These are phyloP conservation scores for Daldinia caldariorum DNA, from an alignment of 495 filamentous ascomycete genomes.

Conservation along the genomic window DNA sequence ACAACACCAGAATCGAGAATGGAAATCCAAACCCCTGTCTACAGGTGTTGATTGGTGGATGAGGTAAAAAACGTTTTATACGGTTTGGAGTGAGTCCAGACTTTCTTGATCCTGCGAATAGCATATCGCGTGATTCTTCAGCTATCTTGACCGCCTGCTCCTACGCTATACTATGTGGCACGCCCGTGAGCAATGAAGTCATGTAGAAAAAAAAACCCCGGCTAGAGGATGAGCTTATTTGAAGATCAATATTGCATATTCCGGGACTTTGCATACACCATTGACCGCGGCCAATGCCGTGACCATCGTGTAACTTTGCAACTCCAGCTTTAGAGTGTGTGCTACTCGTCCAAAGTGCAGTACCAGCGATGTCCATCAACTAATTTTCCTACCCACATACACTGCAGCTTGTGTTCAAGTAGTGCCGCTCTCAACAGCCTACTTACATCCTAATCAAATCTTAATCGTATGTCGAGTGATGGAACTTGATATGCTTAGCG, in stretches of 20 bases:
- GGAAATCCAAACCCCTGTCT: neutral
- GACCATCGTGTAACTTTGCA: neutral
- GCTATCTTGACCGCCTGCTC: neutral
- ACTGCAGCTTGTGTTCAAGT: neutral
- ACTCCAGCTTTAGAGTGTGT: neutral
- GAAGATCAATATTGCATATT: neutral
- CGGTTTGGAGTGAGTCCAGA: neutral
- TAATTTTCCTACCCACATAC: too few species aligned
- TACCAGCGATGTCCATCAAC: too few species aligned
- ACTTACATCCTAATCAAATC: neutral
- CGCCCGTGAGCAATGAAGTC: neutral
- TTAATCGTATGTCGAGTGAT: too few species aligned
- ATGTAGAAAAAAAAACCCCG: neutral
- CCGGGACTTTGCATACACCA: neutral
- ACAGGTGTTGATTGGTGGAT: neutral
- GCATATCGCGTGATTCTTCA: slow-evolving; percentile 1
- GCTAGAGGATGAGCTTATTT: neutral
- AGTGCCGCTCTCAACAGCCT: neutral
- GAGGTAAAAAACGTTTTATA: neutral
- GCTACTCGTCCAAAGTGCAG: neutral
- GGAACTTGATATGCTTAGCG: too few species aligned
- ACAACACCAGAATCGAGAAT: neutral
- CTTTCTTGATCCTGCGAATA: neutral
- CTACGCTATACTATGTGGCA: neutral
- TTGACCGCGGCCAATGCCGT: neutral